Conservation (phyloP, 1,139 yeast genomes). For the Blastobotrys malaysiensis region DNA sequence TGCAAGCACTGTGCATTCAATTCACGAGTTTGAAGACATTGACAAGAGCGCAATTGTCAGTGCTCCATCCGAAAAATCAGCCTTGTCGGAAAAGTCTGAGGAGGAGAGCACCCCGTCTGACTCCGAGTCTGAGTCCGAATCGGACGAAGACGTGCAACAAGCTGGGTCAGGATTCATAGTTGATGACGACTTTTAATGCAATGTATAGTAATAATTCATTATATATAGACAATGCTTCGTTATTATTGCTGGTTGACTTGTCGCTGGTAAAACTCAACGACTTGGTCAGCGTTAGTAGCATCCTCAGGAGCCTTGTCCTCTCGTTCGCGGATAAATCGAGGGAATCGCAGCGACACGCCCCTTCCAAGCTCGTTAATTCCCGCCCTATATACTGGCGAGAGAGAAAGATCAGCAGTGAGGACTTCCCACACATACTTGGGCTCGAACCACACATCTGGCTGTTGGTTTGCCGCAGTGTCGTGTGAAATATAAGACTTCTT, state of each 20-base stretch:
- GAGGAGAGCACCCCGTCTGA: conserved; percentile 1
- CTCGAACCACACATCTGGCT: conserved; percentile 97
- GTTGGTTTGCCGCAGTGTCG: conserved; percentile 47
- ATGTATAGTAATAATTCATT: no score
- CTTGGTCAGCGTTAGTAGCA: conserved; percentile 83
- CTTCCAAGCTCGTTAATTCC: conserved; percentile 72
- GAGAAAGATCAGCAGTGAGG: conserved; percentile 85
- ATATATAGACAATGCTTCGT: not conserved
- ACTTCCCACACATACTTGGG: conserved; percentile 87
- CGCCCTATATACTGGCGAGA: conserved; percentile 90
- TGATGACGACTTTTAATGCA: conserved; percentile 10
- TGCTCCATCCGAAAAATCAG: not conserved
- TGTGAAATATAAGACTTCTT: conserved; percentile 70
- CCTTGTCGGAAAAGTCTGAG: conserved; percentile 5
- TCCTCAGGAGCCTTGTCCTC: conserved; percentile 88
- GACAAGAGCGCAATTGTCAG: conserved; percentile 15
- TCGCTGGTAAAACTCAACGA: conserved; percentile 80
- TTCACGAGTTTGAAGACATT: conserved; percentile 27
- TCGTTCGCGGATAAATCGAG: conserved; percentile 77
- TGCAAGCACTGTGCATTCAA: conserved; percentile 23
- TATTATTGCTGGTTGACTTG: conserved; percentile 46
- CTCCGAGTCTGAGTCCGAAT: conserved; percentile 1
- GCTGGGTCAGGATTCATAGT: conserved; percentile 15
- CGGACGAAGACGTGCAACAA: conserved; percentile 15
- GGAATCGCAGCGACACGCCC: conserved; percentile 88